phyloP scores from a whole-genome alignment of 2,329 filamentous ascomycete genomes.

The Chaetothyriales sp. region DNA sequence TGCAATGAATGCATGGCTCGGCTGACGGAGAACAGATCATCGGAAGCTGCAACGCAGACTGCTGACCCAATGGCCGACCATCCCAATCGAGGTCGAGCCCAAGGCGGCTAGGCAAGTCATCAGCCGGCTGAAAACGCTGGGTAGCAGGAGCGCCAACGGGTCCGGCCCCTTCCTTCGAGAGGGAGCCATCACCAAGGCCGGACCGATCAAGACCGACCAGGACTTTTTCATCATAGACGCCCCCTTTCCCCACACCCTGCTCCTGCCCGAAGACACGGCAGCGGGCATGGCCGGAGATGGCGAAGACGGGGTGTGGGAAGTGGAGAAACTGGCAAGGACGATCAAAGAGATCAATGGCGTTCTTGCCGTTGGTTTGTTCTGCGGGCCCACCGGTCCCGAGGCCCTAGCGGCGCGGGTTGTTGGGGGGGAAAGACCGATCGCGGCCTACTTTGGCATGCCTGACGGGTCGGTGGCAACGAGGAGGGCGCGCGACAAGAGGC shows the following conservation, averaged over 20 bases:
- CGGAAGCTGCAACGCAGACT: conserved; percentile 73
- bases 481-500: conserved; percentile 24
- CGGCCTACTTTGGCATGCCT: conserved; percentile 87
- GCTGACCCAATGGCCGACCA: conserved; percentile 60
- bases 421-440: conserved; percentile 78
- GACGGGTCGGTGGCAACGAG: conserved; percentile 54
- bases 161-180: conserved; percentile 43
- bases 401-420: conserved; percentile 46
- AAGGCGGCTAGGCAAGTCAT: conserved; percentile 68
- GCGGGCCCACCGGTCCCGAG: conserved; percentile 63
- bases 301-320: conserved; percentile 61
- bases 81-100: conserved; percentile 89
- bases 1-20: background rate
- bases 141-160: conserved; percentile 50
- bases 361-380: conserved; percentile 83
- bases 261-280: conserved; percentile 46
- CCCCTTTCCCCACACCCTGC: conserved; percentile 57
- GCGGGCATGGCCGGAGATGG: conserved; percentile 40
- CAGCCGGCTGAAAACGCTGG: conserved; percentile 55
- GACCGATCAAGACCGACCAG: conserved; percentile 74
- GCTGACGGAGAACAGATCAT: conserved; percentile 49
- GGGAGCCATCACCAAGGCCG: conserved; percentile 62
- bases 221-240: conserved; percentile 86
- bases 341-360: conserved; percentile 78
- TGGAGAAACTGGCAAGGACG: conserved; percentile 56